Evolutionary conservation across 495 filamentous ascomycete species (phyloP).

Genomic region (Talaromyces wortmannii): DNA sequence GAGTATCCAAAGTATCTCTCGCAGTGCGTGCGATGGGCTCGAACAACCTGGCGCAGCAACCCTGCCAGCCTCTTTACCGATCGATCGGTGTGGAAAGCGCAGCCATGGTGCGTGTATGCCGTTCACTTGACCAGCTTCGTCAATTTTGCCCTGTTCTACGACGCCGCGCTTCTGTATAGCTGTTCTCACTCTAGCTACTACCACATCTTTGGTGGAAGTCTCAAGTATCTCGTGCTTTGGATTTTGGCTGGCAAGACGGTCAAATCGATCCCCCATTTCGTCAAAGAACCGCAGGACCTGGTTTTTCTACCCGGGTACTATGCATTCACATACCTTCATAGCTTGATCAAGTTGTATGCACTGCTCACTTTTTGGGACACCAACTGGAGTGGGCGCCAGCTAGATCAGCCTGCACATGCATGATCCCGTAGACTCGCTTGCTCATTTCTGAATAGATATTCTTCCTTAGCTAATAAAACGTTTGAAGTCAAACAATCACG

Average conservation of each 20-base stretch:
- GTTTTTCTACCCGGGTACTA: conserved; percentile 47
- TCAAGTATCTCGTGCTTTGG: conserved; percentile 17
- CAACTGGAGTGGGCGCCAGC: background rate
- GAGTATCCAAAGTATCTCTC: conserved; percentile 46
- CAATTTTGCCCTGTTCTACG: conserved; percentile 51
- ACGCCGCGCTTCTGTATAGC: conserved; percentile 35
- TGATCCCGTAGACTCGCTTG: no score
- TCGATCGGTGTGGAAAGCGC: conserved; percentile 36
- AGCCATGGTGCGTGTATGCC: conserved; percentile 58
- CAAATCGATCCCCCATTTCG: conserved; percentile 54
- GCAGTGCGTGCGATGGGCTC: conserved; percentile 54
- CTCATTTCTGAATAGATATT: no score
- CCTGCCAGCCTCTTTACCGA: conserved; percentile 47
- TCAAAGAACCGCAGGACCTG: conserved; percentile 49
- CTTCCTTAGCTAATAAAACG: no score
- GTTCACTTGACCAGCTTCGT: conserved; percentile 53
- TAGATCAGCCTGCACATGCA: background rate
- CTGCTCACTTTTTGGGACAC: conserved; percentile 40
- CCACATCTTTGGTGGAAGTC: background rate
- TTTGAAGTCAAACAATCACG: no score
- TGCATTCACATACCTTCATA: conserved; percentile 55
- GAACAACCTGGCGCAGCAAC: conserved; percentile 63
- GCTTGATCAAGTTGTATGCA: conserved; percentile 56
- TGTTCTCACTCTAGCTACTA: conserved; percentile 1
- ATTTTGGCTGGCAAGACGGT: conserved; percentile 49